Evolutionary conservation across 1,284 basidiomycete genomes (phyloP), one percentile per base, ranked within the genome.

Genomic region (Malassezia nana): DNA sequence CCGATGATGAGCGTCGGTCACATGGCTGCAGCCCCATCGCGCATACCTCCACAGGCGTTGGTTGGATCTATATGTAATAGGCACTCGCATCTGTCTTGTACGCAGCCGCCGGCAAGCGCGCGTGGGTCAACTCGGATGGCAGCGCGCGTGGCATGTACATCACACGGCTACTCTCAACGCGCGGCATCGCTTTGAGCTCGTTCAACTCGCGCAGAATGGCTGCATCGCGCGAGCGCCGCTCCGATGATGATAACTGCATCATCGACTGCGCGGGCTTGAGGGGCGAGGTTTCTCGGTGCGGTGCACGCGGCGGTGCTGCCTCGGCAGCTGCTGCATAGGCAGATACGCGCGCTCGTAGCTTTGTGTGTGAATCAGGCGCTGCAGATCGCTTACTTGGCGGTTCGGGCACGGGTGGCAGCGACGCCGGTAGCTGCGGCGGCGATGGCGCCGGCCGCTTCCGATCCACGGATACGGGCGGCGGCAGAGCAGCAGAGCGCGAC

Each of bases 201-300:
- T 55, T 55, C 13, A 55, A 43, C 31, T 55, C 53, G 18, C 53
- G 53, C 13, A 55, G 35, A 24, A 55, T 46, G 6, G 53, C 49
- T 15, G 47, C 16, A 16, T 50, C 47, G 20, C 46, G 53, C 31
- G 45, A 24, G 18, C 18, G 28, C 0, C 52, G 46, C 33, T 38
- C 50, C 2, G 20, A 22, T 7, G 10, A 8, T 25, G 46, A 28
- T 6, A 49, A 18, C 28, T 41, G 24, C 46, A 41, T 49, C 38
- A 41, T 41, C 35, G 46, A 49, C 28, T 26, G 26, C 46, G 32
- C 46, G 6, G 38, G 46, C 46, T 49, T 49, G n/a, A 41, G 35
- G 20, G 46, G 30, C 46, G 30, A 10, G 12, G 15, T 16, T 16
- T 10, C 30, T 16, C 43, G 22, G 7, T 38, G 12, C n/a, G 28